Evolutionary conservation across 352 stramenopile genomes (phyloP), one percentile per base, ranked within the genome.

Genomic region (Globisporangium rhizosaccharum): DNA sequence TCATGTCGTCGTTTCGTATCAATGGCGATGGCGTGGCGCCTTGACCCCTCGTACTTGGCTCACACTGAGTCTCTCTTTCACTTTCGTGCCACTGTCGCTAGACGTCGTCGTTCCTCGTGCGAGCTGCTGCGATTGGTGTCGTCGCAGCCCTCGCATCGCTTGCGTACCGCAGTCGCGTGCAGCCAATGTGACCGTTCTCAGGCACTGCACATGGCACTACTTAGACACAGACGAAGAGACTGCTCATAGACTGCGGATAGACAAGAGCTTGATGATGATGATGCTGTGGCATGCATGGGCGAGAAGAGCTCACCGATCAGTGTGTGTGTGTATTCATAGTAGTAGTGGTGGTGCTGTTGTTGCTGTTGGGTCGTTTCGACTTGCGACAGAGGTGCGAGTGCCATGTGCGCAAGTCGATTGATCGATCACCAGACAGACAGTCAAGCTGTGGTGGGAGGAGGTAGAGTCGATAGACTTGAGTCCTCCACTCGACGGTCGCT

Each of bases 91-190:
- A 12, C 9, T 12, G 33, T 39, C 33, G 3, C 4, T 39, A 39
- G 11, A 26, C 58, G 51, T n/a, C 33, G 17, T 64, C 58, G 41
- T 55, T 64, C 28, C 39, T 64, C 58, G 51, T 57, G 2, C 58
- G 58, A 6, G 58, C 58, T 0, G 54, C 54, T 18, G 60, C 53
- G 0, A 26, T 66, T n/a, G 60, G 60, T 15, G 33, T 67, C 54
- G 51, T 61, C 45, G 60, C 54, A 6, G 53, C 53, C 1, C 7
- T 52, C n/a, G 30, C 59, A 37, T 57, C 53, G 41, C 53, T 59
- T 14, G 42, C 48, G 26, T 67, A 63, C 26, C 61, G 58, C 25
- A 64, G 50, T 30, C 56, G 56, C 37, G 52, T 67, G 18, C 61
- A 59, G 56, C 61, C 53, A 18, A 51, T 65, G 59, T 65, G 46